A percentile compares a stretch with the other conserved stretches of the same genome.
phyloP scores from a whole-genome alignment of 345 rosid species.

The Rhodomyrtus tomentosa region DNA sequence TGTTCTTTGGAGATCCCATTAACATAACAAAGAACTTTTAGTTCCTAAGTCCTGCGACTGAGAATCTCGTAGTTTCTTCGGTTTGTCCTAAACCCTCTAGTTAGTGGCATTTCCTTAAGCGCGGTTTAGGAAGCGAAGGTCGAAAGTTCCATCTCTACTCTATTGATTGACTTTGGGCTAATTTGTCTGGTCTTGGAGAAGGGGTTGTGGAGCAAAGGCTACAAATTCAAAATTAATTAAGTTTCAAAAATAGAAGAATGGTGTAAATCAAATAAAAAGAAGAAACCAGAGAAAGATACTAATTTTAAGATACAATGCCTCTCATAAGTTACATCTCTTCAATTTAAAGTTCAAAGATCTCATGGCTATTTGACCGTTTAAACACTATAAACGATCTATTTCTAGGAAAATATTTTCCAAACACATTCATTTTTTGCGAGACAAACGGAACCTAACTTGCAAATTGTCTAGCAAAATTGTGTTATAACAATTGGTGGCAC shows the following conservation, averaged over 20 bases:
- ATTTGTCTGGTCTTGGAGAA: not conserved
- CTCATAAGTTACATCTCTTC: not conserved
- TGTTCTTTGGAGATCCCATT: not conserved
- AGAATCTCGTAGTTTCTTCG: not conserved
- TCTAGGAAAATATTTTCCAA: not conserved
- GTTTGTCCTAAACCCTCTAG: not conserved
- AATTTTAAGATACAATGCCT: not conserved
- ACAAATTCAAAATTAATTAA: not conserved
- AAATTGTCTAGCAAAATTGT: not conserved
- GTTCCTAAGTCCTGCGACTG: not conserved
- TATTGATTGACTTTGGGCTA: not conserved
- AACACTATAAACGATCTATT: not conserved
- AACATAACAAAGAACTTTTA: not conserved
- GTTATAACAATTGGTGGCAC: not conserved
- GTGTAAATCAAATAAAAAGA: not conserved
- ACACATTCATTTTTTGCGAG: not conserved
- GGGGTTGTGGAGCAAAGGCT: not conserved
- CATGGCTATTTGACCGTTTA: not conserved
- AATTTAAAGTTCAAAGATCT: not conserved
- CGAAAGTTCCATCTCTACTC: not conserved
- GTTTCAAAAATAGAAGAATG: not conserved
- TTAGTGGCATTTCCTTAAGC: not conserved
- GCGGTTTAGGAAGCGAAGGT: too few relatives aligned
- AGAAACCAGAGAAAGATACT: not conserved
- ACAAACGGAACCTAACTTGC: not conserved